phyloP scores from a whole-genome alignment of 768 basidiomycete species.

The Pisolithus sp. region DNA sequence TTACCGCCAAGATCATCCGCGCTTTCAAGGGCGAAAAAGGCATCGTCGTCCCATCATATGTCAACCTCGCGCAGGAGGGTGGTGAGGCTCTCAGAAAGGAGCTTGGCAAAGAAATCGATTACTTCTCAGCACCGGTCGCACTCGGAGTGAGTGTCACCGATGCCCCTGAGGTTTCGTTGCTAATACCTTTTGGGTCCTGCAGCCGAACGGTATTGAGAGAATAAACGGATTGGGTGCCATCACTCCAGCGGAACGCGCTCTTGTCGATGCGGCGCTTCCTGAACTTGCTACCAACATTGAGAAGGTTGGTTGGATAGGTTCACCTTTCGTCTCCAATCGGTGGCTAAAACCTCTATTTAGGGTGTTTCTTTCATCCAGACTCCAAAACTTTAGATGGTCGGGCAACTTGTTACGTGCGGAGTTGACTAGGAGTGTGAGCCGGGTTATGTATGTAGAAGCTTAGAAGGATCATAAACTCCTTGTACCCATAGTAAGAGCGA shows the following conservation, averaged over 20 bases:
- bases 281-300: slow-evolving; percentile 72
- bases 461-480: background rate
- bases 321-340: background rate
- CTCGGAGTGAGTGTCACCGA: slow-evolving; percentile 58
- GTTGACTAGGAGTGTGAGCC: background rate
- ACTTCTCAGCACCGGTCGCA: slow-evolving; percentile 85
- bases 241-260: slow-evolving; percentile 62
- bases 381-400: slow-evolving; percentile 21
- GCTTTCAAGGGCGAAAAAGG: slow-evolving; percentile 87
- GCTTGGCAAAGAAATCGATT: slow-evolving; percentile 70
- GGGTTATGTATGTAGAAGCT: background rate
- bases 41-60: slow-evolving; percentile 77
- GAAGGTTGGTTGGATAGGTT: slow-evolving; percentile 39
- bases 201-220: slow-evolving; percentile 78
- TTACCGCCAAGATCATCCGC: slow-evolving; percentile 74
- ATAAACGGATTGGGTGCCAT: slow-evolving; percentile 77
- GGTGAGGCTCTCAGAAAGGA: slow-evolving; percentile 72
- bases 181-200: background rate
- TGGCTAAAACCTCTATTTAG: slow-evolving; percentile 5
- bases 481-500: background rate
- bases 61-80: slow-evolving; percentile 63
- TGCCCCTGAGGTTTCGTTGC: background rate
- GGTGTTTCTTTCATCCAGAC: slow-evolving; percentile 20
- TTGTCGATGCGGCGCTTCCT: slow-evolving; percentile 74
- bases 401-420: background rate